Evolutionary conservation across 169 alveolate genomes (phyloP), one percentile per base, ranked within the genome.

Genomic region (Eimeria tenella): DNA sequence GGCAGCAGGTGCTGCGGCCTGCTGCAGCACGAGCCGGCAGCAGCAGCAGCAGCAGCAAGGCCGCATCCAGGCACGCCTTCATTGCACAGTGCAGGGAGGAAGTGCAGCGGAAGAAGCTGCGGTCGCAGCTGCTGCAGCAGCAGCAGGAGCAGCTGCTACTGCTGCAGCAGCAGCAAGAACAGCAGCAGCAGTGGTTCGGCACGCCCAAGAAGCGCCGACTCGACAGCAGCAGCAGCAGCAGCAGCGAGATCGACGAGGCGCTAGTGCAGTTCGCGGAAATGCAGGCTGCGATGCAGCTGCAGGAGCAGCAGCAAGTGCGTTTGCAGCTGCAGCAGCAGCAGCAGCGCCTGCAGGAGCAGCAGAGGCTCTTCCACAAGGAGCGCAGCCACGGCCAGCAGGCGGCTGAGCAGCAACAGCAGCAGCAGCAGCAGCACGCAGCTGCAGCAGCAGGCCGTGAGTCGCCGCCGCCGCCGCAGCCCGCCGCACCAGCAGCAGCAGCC

Each of bases 61-160:
- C 11, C n/a, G 50, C 68, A 0, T 49, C 87, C 42, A 77, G 87
- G 42, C 42, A 53, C 19, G 53, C 87, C 21, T 77, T 77, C 49
- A 11, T 77, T 5, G 87, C 87, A 5, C 60, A 50, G 68, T 77
- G 87, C 65, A 77, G 31, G 65, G 68, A 77, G 65, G 87, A 77
- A 42, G 87, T 42, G 11, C 87, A 77, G 65, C 42, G 87, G 53
- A 77, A 53, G 25, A 77, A 53, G 25, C 87, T 77, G 19, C 17
- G 87, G 49, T 23, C 60, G 68, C 87, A 77, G 87, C 68, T 77
- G 87, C 87, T 77, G 68, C 87, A 49, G 68, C 87, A 77, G 87
- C 87, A 77, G 65, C 65, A 49, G 68, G 50, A 68, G 50, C 52
- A 23, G 79, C 79, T 68, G 77, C 31, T 68, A 1, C 77, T n/a